phyloP scores from a whole-genome alignment of 148 eudicot species.

The Beta vulgaris region DNA sequence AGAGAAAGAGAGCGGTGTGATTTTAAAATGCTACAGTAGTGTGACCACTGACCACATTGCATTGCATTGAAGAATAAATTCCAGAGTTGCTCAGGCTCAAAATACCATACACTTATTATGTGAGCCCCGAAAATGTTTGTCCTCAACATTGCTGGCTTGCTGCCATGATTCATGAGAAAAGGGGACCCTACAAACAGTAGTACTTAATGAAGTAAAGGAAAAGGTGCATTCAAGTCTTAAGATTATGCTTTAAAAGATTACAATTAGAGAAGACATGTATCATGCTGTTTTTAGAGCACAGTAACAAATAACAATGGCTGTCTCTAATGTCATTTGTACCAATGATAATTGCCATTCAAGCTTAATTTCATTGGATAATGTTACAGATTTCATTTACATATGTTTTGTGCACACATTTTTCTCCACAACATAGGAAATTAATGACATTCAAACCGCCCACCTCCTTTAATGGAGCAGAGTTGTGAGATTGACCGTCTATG shows the following conservation, averaged over 20 bases:
- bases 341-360: not conserved
- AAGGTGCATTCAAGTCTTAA: constrained; percentile 2
- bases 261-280: constrained; percentile 14
- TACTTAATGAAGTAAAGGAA: not conserved
- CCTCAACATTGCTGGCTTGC: not conserved
- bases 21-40: not conserved
- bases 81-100: not conserved
- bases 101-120: not conserved
- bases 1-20: not conserved
- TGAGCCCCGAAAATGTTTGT: not conserved
- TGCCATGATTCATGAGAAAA: not conserved
- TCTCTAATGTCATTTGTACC: not conserved
- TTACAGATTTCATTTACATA: constrained; percentile 19
- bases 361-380: not conserved
- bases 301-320: constrained; percentile 6
- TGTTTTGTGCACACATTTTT: constrained; percentile 17
- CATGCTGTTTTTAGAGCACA: not conserved
- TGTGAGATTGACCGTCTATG: constrained; percentile 21
- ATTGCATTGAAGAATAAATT: not conserved
- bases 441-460: constrained; percentile 32
- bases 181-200: not conserved
- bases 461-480: constrained; percentile 24
- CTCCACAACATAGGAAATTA: constrained; percentile 17
- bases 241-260: constrained; percentile 8
- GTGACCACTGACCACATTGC: too few species aligned